Evolutionary conservation across 2,329 filamentous ascomycete species (phyloP).

Genomic region (Paracoccidioides brasiliensis): DNA sequence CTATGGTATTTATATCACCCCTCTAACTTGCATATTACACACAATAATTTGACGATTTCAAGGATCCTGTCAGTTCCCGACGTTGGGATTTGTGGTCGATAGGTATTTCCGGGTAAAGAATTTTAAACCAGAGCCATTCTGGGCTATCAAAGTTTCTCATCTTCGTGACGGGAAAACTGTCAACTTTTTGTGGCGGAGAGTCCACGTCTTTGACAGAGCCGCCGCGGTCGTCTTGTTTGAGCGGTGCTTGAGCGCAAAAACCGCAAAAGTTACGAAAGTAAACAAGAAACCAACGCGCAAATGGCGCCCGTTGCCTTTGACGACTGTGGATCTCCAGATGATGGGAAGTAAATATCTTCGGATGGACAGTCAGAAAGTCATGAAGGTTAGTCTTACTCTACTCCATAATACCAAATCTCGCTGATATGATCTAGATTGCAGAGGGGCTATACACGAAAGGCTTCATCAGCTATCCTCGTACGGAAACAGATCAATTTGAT

Average conservation of each 20-base stretch:
- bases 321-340: constrained; percentile 93
- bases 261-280: constrained; percentile 69
- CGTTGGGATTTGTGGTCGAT: constrained; percentile 91
- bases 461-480: constrained; percentile 94
- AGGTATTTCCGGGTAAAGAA: constrained; percentile 88
- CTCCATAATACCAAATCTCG: not conserved
- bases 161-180: constrained; percentile 64
- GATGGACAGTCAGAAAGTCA: constrained; percentile 84
- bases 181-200: constrained; percentile 70
- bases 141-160: constrained; percentile 78
- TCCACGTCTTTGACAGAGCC: constrained; percentile 77
- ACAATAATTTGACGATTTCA: constrained; percentile 6
- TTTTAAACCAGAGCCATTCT: constrained; percentile 85
- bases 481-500: constrained; percentile 93
- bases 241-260: constrained; percentile 62
- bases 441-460: constrained; percentile 85
- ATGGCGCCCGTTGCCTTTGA: constrained; percentile 85
- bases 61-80: constrained; percentile 94
- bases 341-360: constrained; percentile 77
- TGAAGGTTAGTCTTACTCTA: constrained; percentile 44
- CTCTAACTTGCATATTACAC: not conserved
- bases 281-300: constrained; percentile 85
- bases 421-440: constrained; percentile 38
- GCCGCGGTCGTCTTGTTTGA: constrained; percentile 73
- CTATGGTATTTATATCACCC: constrained; percentile 48